Conservation (phyloP, 1,284 basidiomycete genomes). For the Apiotrichum veenhuisii region DNA sequence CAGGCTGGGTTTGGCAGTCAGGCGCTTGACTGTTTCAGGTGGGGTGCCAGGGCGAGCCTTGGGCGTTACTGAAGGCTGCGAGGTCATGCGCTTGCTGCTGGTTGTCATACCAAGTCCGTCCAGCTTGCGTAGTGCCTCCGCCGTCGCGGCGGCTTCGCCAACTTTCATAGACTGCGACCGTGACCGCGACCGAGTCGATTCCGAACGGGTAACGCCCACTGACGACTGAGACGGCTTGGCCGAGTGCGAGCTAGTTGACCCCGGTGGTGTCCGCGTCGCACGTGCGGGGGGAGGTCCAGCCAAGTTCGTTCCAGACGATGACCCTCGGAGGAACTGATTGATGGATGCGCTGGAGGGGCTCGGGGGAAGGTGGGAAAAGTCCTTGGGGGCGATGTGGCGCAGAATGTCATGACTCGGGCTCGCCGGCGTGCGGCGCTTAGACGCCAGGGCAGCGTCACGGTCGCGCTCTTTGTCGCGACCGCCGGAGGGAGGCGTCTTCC, state of each 20-base stretch:
- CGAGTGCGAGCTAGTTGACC: conserved; percentile 38
- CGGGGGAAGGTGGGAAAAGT: conserved; percentile 82
- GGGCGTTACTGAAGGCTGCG: conserved; percentile 36
- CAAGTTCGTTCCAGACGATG: conserved; percentile 48
- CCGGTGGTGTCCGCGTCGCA: conserved; percentile 33
- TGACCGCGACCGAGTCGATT: conserved; percentile 16
- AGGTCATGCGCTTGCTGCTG: conserved; percentile 43
- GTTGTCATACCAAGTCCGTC: conserved; percentile 80
- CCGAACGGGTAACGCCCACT: conserved; percentile 7
- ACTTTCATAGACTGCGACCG: conserved; percentile 20
- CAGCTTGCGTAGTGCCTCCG: conserved; percentile 85
- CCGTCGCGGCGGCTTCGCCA: conserved; percentile 69
- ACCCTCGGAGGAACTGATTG: conserved; percentile 69
- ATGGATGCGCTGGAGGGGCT: conserved; percentile 79
- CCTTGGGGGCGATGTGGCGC: conserved; percentile 52
- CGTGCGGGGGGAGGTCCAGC: conserved; percentile 18
- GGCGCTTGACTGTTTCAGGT: conserved; percentile 12
- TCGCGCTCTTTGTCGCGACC: not conserved
- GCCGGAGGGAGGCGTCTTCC: conserved; percentile 35
- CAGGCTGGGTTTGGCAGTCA: conserved; percentile 8
- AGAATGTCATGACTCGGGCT: conserved; percentile 51
- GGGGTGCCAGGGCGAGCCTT: conserved; percentile 66
- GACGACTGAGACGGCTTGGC: conserved; percentile 4
- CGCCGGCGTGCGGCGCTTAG: conserved; percentile 16
- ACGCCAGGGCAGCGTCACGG: not conserved